Percentiles rank a stretch among this genome's conserved stretches.
Evolutionary conservation across 2,329 filamentous ascomycete genomes (phyloP).

Genomic region (Colletotrichum sp.): DNA sequence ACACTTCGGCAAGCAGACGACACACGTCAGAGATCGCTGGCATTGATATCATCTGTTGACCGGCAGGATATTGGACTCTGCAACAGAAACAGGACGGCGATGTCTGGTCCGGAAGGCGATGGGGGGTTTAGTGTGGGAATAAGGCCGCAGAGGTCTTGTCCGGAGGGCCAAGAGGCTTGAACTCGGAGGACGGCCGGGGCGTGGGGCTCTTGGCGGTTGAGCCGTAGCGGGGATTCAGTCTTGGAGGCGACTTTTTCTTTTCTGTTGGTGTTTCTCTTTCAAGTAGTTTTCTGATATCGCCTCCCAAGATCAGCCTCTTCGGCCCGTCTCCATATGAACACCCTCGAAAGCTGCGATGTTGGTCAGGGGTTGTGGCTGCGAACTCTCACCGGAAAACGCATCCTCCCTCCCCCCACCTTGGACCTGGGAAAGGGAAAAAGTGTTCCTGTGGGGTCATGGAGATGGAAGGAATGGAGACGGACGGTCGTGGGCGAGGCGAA

Average conservation of each 20-base stretch:
- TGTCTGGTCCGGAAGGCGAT: not conserved
- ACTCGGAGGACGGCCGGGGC: conserved; percentile 13
- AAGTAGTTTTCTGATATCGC: not conserved
- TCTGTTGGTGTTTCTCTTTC: not conserved
- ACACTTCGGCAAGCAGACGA: not conserved
- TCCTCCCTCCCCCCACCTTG: not conserved
- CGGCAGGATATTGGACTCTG: not conserved
- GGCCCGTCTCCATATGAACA: not conserved
- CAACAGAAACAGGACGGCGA: not conserved
- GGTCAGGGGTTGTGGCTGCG: not conserved
- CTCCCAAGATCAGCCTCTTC: not conserved
- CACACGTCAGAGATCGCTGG: not conserved
- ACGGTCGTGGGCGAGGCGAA: not conserved
- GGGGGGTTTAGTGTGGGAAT: not conserved
- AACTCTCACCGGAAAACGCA: conserved; percentile 11
- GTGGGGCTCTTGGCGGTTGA: not conserved
- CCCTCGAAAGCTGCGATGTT: not conserved
- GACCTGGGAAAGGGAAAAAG: not conserved
- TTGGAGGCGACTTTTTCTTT: not conserved
- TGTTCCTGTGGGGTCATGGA: not conserved
- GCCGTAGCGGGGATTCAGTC: not conserved
- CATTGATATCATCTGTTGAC: not conserved
- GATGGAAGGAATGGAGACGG: not conserved
- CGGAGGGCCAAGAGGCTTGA: not conserved
- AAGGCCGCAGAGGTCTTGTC: not conserved